Conservation (phyloP, 345 rosid species). For the Eucalyptus curtisii region DNA sequence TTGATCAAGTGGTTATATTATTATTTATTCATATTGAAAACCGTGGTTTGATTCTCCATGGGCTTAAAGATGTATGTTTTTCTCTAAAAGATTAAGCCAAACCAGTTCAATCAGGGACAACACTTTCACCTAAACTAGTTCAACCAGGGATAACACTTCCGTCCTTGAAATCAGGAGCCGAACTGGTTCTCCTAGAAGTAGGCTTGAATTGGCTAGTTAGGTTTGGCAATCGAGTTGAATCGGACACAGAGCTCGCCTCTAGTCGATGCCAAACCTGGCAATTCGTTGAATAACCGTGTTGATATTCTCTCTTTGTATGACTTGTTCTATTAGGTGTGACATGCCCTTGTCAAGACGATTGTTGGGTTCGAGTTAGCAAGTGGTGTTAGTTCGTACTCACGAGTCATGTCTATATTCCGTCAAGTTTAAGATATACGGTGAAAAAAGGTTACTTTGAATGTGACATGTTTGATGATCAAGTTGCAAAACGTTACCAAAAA, state of each 20-base stretch:
- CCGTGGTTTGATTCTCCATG: background rate
- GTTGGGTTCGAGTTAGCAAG: background rate
- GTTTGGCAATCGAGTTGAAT: too few relatives aligned
- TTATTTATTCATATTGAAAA: background rate
- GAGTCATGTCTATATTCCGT: background rate
- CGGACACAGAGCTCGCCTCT: fast-evolving
- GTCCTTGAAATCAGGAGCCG: fast-evolving
- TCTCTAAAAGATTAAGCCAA: background rate
- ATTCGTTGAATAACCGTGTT: fast-evolving
- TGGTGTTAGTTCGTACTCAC: fast-evolving
- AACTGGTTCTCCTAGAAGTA: background rate
- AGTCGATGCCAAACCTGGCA: too few relatives aligned
- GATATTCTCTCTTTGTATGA: background rate
- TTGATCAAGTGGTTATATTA: background rate
- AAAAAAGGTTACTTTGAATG: background rate
- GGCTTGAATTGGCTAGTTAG: background rate
- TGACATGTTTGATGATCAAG: background rate
- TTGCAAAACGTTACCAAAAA: background rate
- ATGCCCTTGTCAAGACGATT: background rate
- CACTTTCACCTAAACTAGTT: too few relatives aligned
- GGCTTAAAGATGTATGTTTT: background rate
- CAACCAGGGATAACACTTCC: too few relatives aligned
- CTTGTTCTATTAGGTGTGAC: background rate
- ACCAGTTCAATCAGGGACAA: too few relatives aligned
- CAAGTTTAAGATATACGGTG: background rate